These are phyloP conservation scores for Vicia villosa DNA, from an alignment of 306 rosid species.

Conservation along the genomic window DNA sequence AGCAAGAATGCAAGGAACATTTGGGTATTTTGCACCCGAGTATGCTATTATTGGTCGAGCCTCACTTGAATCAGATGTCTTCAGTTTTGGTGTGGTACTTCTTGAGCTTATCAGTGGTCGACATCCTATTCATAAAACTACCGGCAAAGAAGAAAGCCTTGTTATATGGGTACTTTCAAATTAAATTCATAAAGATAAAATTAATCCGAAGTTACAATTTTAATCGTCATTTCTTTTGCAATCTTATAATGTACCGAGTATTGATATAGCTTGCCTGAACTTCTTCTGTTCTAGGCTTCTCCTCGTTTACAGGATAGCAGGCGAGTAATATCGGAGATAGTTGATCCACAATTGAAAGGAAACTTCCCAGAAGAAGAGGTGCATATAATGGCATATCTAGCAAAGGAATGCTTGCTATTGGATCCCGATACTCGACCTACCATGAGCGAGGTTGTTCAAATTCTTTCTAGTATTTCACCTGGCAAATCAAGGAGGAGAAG, in stretches of 20 bases:
- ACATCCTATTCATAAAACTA: slow-evolving; percentile 76
- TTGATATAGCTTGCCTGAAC: slow-evolving; percentile 27
- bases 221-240: slow-evolving; percentile 11
- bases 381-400: slow-evolving; percentile 94
- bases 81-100: slow-evolving; percentile 97
- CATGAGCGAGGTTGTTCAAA: slow-evolving; percentile 98
- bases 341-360: slow-evolving; percentile 75
- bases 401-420: slow-evolving; percentile 85
- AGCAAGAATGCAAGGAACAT: slow-evolving; percentile 96
- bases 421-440: slow-evolving; percentile 94
- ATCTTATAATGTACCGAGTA: neutral
- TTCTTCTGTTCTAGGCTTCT: slow-evolving; percentile 66
- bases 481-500: slow-evolving; percentile 77
- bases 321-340: slow-evolving; percentile 69
- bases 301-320: slow-evolving; percentile 82
- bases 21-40: slow-evolving; percentile 99
- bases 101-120: slow-evolving; percentile 98
- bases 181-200: slow-evolving; percentile 1
- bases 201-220: slow-evolving; percentile 28
- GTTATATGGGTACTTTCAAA: slow-evolving; percentile 79
- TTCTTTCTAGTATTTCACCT: slow-evolving; percentile 78
- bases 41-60: slow-evolving; percentile 89
- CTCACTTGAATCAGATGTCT: slow-evolving; percentile 91
- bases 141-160: slow-evolving; percentile 88
- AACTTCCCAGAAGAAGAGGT: slow-evolving; percentile 80